Base-by-base conservation (phyloP, 768 basidiomycete species). In the Hypholoma fasciculare region DNA sequence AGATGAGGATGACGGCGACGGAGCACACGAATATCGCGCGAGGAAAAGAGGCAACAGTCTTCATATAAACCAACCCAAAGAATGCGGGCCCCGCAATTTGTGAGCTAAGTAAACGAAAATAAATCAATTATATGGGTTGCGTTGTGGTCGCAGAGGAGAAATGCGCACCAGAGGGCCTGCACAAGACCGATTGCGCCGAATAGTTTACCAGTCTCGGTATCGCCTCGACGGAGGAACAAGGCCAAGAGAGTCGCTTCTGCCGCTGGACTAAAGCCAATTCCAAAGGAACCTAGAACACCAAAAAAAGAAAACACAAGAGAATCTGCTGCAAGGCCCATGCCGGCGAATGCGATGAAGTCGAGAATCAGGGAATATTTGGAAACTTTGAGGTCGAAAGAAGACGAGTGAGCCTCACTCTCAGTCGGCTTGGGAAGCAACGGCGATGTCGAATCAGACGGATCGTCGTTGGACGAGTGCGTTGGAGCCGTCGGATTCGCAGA, bases 101-200 rank as follows among this genome's bases (percentile, higher is more conserved):
- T 26, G 83, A 73, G 67, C 87, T 89, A 67, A 61, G 54, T 9
- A 50, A 42, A 46, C 4, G 51, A 60, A 39, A 27, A 55, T 26
- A 49, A 51, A 50, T 46, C 26, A 48, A 14, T 1, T 16, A 26
- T 30, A 5, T 23, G 16, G 52, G 17, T 36, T 26, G 44, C 17
- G 19, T 17, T 3, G 42, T 38, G 13, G 17, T 7, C 17, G 19
- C 9, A 13, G 6, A 8, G 13, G 14, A 36, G 51, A 46, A 27
- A 38, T 16, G 42, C 72, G 14, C 61, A 87, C 84, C 84, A 78
- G 11, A 93, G 65, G 7, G 88, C 84, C 59, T 89, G 83, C 3
- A 92, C 62, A 30, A 95, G 89, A 54, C 87, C 85, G 57, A 95
- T 61, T 4, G 85, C 92, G 7, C 92, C 94, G 64, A 94, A 94